Evolutionary conservation across 768 basidiomycete genomes (phyloP).

Genomic region (Trametes punicea): DNA sequence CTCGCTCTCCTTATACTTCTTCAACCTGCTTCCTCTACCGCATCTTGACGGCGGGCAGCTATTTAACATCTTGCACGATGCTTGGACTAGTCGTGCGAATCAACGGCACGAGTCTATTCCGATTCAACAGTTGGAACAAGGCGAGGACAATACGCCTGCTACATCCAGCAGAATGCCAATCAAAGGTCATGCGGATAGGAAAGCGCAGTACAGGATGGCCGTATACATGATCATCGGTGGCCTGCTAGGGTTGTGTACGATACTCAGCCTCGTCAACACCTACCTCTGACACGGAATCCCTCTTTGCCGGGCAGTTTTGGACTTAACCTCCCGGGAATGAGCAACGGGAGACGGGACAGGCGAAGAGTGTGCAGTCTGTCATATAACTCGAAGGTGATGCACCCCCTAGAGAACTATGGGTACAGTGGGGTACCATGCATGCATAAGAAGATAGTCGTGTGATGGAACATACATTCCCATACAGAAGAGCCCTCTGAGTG

Average conservation of each 20-base stretch:
- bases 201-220: neutral
- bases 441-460: slow-evolving; percentile 15
- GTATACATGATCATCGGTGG: neutral
- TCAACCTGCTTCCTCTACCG: slow-evolving; percentile 77
- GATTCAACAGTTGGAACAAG: neutral
- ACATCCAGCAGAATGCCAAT: neutral
- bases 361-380: neutral
- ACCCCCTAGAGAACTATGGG: slow-evolving; percentile 11
- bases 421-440: slow-evolving; percentile 18
- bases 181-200: neutral
- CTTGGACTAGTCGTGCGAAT: neutral
- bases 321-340: no score
- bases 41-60: slow-evolving; percentile 69
- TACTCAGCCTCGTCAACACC: neutral
- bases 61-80: slow-evolving; percentile 34
- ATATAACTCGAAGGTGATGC: slow-evolving; percentile 11
- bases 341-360: no score
- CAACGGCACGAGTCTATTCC: neutral
- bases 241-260: neutral
- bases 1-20: slow-evolving; percentile 74
- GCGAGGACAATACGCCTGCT: neutral
- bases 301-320: no score
- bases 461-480: slow-evolving; percentile 22
- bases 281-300: neutral
- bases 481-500: slow-evolving; percentile 5